Percentiles rank a stretch among this genome's conserved stretches.
phyloP scores from a whole-genome alignment of 495 filamentous ascomycete species.

The Hyaloscypha bicolor region DNA sequence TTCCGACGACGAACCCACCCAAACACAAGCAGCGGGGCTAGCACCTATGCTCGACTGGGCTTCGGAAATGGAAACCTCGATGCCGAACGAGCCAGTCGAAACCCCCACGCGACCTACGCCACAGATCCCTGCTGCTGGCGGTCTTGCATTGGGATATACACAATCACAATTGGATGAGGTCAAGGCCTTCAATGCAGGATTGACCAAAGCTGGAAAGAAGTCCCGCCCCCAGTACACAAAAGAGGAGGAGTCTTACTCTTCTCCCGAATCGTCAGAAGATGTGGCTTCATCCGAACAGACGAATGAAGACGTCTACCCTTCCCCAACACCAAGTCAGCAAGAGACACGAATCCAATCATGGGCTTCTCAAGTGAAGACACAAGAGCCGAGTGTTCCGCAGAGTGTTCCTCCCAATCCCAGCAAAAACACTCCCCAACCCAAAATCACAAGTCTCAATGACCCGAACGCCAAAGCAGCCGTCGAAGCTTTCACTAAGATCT shows the following conservation, averaged over 20 bases:
- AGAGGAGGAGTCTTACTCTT: constrained; percentile 7
- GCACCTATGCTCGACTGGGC: constrained; percentile 16
- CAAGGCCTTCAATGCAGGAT: constrained; percentile 25
- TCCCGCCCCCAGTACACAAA: constrained; percentile 15
- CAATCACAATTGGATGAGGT: constrained; percentile 31
- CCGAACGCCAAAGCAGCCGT: background rate
- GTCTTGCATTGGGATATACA: constrained; percentile 25
- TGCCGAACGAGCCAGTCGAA: background rate
- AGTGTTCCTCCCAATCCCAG: background rate
- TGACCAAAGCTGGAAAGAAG: constrained; percentile 31
- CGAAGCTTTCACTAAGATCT: constrained; percentile 14
- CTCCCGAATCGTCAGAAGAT: background rate
- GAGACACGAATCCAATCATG: constrained; percentile 22
- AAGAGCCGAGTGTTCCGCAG: background rate
- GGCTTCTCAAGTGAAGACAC: constrained; percentile 18
- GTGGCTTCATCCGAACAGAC: background rate
- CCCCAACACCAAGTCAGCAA: constrained; percentile 15
- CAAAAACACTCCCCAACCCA: background rate
- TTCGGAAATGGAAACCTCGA: constrained; percentile 3
- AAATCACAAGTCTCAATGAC: background rate
- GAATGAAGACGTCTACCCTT: constrained; percentile 5
- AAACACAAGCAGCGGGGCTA: background rate
- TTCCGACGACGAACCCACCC: constrained; percentile 10
- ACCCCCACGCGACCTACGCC: constrained; percentile 8
- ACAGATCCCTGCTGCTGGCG: constrained; percentile 5